Evolutionary conservation across 2,329 filamentous ascomycete species (phyloP), one percentile per base, ranked within the genome.

Genomic region (Fusarium sp.): DNA sequence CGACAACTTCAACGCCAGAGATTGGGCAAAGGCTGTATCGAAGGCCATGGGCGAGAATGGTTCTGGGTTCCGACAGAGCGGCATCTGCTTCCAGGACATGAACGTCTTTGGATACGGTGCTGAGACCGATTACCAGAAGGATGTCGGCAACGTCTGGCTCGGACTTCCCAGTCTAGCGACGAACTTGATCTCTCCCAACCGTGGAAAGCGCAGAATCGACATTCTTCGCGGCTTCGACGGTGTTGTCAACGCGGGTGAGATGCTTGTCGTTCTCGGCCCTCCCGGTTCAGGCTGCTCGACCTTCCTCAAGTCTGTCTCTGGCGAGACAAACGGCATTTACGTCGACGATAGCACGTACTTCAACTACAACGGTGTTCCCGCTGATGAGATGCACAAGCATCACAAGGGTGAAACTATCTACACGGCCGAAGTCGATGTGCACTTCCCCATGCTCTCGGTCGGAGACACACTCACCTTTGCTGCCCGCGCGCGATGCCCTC

Each of bases 181-280:
- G 5, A 51, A 58, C 7, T 3, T 70, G 2, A 1, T 63, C 15
- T 26, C 53, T 3, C 45, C 55, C 0, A 65, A 59, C 13, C 33
- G 44, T 1, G 65, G 60, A 9, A 66, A 71, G 42, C 70, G 70
- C 3, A 62, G 72, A 6, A 74, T 74, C 22, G 69, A 74, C 5
- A 92, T 92, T 69, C 79, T 92, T 40, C 85, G 83, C 56, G 81
- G 86, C 67, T 88, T 91, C 52, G 88, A 92, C 67, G 90, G 90
- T 15, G 73, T 91, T 0, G 85, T 92, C 10, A 83, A 87, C 69
- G 85, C 85, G 44, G 91, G 90, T 31, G 90, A 92, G 81, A 91
- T 92, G 88, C 79, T 92, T 21, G 87, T 92, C 10, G 90, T 92
- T 3, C 82, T 92, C 15, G 90, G 90, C 2, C 89, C 89, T 53